Percentiles rank a stretch among this genome's conserved stretches.
Conservation (phyloP, 495 filamentous ascomycete genomes). For the Hypoxylon perforatum region DNA sequence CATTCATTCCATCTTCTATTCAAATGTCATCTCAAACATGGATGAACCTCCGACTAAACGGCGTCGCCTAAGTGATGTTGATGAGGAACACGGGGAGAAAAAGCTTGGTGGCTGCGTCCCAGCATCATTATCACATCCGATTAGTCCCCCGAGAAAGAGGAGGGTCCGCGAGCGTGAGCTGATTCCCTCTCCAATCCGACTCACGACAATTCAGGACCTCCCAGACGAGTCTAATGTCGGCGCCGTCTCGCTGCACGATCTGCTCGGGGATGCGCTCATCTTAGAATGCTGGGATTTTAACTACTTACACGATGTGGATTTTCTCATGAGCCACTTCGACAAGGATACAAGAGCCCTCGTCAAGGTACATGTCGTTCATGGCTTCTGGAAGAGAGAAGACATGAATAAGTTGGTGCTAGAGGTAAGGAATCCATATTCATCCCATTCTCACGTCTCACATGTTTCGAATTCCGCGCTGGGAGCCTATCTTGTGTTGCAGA, state of each 20-base stretch:
- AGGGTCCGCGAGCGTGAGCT: conserved; percentile 27
- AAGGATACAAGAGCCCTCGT: conserved; percentile 72
- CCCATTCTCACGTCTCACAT: background rate
- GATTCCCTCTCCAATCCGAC: conserved; percentile 73
- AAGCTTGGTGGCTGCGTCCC: conserved; percentile 9
- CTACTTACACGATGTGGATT: conserved; percentile 84
- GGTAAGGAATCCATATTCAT: conserved; percentile 53
- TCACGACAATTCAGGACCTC: conserved; percentile 77
- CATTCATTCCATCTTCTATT: background rate
- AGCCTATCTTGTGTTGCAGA: background rate
- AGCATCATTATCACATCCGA: conserved; percentile 49
- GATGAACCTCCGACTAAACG: conserved; percentile 40
- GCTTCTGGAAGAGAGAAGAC: conserved; percentile 85
- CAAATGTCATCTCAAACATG: conserved; percentile 19
- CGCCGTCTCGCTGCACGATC: conserved; percentile 72
- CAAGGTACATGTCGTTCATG: conserved; percentile 82
- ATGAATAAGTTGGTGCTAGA: conserved; percentile 67
- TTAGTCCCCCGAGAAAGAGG: conserved; percentile 56
- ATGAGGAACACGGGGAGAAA: background rate
- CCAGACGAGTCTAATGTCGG: conserved; percentile 71
- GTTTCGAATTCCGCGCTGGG: background rate
- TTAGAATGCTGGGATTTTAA: conserved; percentile 92
- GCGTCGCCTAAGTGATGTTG: conserved; percentile 22
- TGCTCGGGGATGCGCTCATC: conserved; percentile 85
- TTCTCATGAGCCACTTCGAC: conserved; percentile 72